phyloP scores from a whole-genome alignment of 257 asterid genomes.

The Linaria vulgaris region DNA sequence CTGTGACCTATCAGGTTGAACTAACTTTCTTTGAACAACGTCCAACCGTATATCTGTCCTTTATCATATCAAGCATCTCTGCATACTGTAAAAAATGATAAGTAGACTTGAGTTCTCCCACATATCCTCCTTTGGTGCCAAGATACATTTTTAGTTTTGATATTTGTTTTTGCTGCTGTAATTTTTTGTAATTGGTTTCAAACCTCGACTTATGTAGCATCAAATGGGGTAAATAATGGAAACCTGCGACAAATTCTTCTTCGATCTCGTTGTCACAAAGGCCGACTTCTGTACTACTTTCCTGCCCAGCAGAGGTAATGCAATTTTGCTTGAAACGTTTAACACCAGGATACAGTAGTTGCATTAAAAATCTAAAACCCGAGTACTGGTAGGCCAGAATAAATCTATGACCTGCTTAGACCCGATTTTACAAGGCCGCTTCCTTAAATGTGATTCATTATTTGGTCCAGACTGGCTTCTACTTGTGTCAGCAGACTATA shows the following conservation, averaged over 20 bases:
- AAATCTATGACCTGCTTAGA: too few relatives aligned
- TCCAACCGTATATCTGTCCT: neutral
- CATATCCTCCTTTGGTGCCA: constrained; percentile 3
- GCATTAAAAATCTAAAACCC: neutral
- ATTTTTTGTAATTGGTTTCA: constrained; percentile 19
- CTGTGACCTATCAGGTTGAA: neutral
- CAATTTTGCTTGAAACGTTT: constrained; percentile 21
- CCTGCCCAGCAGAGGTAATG: constrained; percentile 57
- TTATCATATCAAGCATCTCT: neutral
- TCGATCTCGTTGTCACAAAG: constrained; percentile 88
- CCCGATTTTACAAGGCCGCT: too few relatives aligned
- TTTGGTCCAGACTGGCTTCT: too few relatives aligned
- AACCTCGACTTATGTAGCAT: constrained; percentile 40
- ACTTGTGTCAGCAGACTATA: too few relatives aligned
- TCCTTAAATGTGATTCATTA: too few relatives aligned
- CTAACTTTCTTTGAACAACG: neutral
- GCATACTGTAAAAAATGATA: constrained; percentile 4
- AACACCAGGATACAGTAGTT: constrained; percentile 1
- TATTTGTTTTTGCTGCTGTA: constrained; percentile 15
- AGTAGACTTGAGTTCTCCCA: neutral
- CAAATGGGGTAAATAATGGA: constrained; percentile 41
- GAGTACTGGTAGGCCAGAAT: too few relatives aligned
- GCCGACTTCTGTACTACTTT: constrained; percentile 85
- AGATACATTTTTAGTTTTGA: constrained; percentile 9
- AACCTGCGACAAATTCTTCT: constrained; percentile 63